Conservation (phyloP, 2,329 filamentous ascomycete genomes). For the Trichophyton benhamiae region DNA sequence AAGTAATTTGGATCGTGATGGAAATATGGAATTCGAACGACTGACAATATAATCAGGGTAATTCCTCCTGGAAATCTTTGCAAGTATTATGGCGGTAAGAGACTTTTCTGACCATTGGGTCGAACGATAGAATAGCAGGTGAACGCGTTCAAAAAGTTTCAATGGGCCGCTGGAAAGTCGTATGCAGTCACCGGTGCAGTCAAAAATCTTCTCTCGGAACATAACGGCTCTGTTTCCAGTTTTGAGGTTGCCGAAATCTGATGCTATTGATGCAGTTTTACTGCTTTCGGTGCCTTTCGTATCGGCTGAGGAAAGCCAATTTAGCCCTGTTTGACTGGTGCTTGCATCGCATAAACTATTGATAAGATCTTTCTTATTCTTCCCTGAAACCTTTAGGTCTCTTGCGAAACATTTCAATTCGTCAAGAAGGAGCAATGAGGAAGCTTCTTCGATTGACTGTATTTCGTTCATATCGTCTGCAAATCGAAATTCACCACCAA, state of each 20-base stretch:
- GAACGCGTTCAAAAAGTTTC: slow-evolving; percentile 83
- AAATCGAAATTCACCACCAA: slow-evolving; percentile 57
- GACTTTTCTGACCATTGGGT: slow-evolving; percentile 98
- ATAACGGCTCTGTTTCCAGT: slow-evolving; percentile 54
- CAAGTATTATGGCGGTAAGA: slow-evolving; percentile 83
- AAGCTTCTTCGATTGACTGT: slow-evolving; percentile 68
- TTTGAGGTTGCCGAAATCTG: slow-evolving; percentile 19
- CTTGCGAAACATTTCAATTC: slow-evolving; percentile 77
- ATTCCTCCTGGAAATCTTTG: slow-evolving; percentile 74
- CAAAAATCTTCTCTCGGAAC: slow-evolving; percentile 65
- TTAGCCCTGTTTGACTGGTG: slow-evolving; percentile 62
- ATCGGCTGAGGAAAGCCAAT: slow-evolving; percentile 42
- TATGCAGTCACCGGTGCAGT: slow-evolving; percentile 69
- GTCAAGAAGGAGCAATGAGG: slow-evolving; percentile 67
- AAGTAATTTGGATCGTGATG: slow-evolving; percentile 58
- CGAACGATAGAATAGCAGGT: slow-evolving; percentile 90
- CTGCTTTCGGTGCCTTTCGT: slow-evolving; percentile 53
- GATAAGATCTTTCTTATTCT: slow-evolving; percentile 72
- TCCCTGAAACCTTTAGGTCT: slow-evolving; percentile 74
- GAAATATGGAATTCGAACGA: slow-evolving; percentile 77
- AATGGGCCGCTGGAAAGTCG: slow-evolving; percentile 60
- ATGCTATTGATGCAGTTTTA: slow-evolving; percentile 34
- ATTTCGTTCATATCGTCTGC: slow-evolving; percentile 70
- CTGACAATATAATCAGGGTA: slow-evolving; percentile 88
- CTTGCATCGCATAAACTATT: slow-evolving; percentile 62